Evolutionary conservation across 1,284 basidiomycete species (phyloP).

Genomic region (Lignosus rhinocerotis): DNA sequence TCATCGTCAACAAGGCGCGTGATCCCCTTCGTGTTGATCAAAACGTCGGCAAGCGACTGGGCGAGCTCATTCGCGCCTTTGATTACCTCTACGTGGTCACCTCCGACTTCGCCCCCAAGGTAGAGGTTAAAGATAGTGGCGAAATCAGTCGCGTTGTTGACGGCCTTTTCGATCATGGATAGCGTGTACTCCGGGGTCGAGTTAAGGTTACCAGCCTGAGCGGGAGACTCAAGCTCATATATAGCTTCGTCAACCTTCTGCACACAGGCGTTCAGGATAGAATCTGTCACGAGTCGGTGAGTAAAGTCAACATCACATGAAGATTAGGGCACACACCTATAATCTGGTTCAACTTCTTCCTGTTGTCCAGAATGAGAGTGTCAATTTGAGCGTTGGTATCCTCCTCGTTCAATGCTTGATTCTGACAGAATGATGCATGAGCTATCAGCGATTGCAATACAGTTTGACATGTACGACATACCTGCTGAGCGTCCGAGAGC

Average conservation of each 20-base stretch:
- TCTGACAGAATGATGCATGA: slow-evolving; percentile 43
- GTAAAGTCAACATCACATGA: not conserved
- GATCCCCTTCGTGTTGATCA: slow-evolving; percentile 94
- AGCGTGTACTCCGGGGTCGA: slow-evolving; percentile 98
- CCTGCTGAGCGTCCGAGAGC: slow-evolving; percentile 86
- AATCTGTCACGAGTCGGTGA: slow-evolving; percentile 57
- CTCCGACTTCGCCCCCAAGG: slow-evolving; percentile 85
- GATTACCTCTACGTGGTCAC: slow-evolving; percentile 97
- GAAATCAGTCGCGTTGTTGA: slow-evolving; percentile 94
- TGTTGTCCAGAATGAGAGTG: slow-evolving; percentile 94
- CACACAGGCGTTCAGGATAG: slow-evolving; percentile 94
- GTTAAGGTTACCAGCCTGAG: slow-evolving; percentile 90
- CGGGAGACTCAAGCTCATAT: slow-evolving; percentile 96
- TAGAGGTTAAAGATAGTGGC: slow-evolving; percentile 93
- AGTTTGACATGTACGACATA: slow-evolving; percentile 33
- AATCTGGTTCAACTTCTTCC: slow-evolving; percentile 97
- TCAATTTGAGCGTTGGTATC: slow-evolving; percentile 96
- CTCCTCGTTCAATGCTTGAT: slow-evolving; percentile 82
- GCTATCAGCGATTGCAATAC: not conserved
- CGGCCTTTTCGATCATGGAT: slow-evolving; percentile 97
- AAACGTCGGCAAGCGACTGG: slow-evolving; percentile 88
- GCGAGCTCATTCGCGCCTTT: slow-evolving; percentile 97
- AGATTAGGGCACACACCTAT: slow-evolving; percentile 61
- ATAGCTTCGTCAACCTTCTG: slow-evolving; percentile 97
- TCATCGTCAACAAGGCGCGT: slow-evolving; percentile 91